phyloP scores from a whole-genome alignment of 495 filamentous ascomycete species.

The Letharia columbiana region DNA sequence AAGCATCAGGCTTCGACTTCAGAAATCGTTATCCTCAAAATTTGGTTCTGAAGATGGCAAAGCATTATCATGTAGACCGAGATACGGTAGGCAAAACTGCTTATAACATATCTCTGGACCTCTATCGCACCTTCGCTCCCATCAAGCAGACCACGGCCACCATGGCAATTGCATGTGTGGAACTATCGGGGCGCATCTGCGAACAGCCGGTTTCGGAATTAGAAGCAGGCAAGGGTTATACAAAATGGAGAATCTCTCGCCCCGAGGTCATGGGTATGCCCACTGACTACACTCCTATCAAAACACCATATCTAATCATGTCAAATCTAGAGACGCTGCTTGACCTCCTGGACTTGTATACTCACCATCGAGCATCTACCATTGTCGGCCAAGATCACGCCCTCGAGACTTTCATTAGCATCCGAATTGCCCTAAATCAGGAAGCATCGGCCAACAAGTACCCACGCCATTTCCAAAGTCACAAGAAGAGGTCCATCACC shows the following conservation, averaged over 20 bases:
- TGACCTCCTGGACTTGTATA: conserved; percentile 82
- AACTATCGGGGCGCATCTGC: conserved; percentile 64
- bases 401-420: conserved; percentile 66
- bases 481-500: conserved; percentile 15
- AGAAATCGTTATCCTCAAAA: conserved; percentile 83
- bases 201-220: conserved; percentile 41
- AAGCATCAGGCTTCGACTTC: conserved; percentile 87
- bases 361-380: conserved; percentile 63
- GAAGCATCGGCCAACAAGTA: conserved; percentile 49
- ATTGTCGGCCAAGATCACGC: conserved; percentile 61
- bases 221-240: conserved; percentile 39
- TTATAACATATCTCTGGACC: conserved; percentile 74
- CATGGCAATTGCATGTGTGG: conserved; percentile 72
- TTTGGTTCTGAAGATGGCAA: conserved; percentile 64
- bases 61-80: conserved; percentile 40
- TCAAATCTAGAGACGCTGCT: conserved; percentile 59
- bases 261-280: conserved; percentile 57
- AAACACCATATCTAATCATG: not conserved
- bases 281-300: conserved; percentile 7
- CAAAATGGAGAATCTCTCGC: conserved; percentile 51
- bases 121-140: conserved; percentile 87
- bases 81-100: conserved; percentile 53
- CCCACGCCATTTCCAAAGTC: conserved; percentile 41
- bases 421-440: conserved; percentile 80
- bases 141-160: conserved; percentile 75